Conservation (phyloP, 352 stramenopile genomes). For the Globisporangium emineosum region DNA sequence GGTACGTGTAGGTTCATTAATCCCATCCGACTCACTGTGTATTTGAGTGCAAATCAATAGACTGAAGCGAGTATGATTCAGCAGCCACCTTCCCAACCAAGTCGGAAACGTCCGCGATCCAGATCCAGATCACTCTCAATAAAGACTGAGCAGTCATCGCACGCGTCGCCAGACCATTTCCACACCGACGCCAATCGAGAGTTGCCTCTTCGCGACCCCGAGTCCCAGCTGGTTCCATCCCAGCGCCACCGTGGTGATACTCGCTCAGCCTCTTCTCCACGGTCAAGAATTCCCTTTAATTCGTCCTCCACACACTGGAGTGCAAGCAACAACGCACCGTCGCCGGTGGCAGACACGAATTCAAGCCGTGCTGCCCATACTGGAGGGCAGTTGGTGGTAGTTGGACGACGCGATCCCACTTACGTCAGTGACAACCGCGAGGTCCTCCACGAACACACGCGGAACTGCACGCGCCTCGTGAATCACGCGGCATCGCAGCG, state of each 20-base stretch:
- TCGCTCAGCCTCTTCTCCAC: no score
- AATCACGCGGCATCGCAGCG: not conserved
- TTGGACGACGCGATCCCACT: not conserved
- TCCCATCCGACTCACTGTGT: not conserved
- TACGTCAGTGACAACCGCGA: not conserved
- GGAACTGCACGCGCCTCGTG: not conserved
- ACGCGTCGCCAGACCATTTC: not conserved
- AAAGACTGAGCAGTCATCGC: not conserved
- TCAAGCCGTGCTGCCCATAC: not conserved
- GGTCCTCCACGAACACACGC: not conserved
- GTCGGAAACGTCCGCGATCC: not conserved
- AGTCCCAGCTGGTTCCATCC: no score
- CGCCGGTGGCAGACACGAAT: not conserved
- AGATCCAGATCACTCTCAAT: not conserved
- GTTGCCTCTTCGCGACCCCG: no score
- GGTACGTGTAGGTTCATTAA: not conserved
- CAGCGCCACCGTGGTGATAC: no score
- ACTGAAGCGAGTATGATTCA: not conserved
- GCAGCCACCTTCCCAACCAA: not conserved
- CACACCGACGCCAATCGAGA: no score
- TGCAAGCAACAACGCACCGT: no score
- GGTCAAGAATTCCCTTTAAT: no score
- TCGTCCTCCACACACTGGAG: no score
- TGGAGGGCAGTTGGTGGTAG: not conserved
- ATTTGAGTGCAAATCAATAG: not conserved